Conservation (phyloP, 2,329 filamentous ascomycete genomes). For the Xylaria sp. region DNA sequence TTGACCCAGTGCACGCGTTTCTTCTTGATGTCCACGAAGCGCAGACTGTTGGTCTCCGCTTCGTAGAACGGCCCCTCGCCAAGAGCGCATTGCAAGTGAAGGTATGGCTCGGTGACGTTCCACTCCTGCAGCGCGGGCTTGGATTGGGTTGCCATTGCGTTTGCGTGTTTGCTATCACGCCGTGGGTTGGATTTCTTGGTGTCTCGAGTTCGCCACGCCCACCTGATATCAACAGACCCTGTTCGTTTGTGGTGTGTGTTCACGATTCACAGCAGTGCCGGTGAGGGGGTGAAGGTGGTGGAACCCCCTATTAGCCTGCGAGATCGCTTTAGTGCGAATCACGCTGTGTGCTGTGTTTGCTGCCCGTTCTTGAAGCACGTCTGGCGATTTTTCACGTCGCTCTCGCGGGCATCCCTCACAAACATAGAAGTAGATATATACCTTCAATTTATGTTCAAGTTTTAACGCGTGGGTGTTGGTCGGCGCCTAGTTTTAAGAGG, state of each 20-base stretch:
- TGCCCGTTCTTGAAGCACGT: not conserved
- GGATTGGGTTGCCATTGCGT: conserved; percentile 40
- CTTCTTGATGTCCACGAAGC: conserved; percentile 84
- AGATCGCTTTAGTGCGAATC: conserved; percentile 3
- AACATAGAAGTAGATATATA: not conserved
- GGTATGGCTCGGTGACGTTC: conserved; percentile 59
- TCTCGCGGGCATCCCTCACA: not conserved
- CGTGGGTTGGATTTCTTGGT: not conserved
- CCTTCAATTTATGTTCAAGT: not conserved
- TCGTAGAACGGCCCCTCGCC: conserved; percentile 81
- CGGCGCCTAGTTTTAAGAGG: conserved; percentile 3
- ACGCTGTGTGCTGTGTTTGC: not conserved
- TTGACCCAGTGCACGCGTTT: conserved; percentile 75
- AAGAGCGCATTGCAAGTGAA: conserved; percentile 68
- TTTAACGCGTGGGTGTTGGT: not conserved
- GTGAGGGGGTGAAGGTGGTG: conserved; percentile 11
- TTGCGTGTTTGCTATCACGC: not conserved
- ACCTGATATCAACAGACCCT: not conserved
- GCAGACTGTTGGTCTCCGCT: conserved; percentile 65
- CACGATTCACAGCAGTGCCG: conserved; percentile 1
- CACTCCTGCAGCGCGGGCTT: conserved; percentile 50
- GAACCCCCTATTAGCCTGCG: conserved; percentile 10
- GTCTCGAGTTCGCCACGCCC: not conserved
- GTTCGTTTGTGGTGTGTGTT: conserved; percentile 1
- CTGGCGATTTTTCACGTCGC: not conserved